Base-by-base conservation (phyloP, 2,329 filamentous ascomycete genomes). In the Aureobasidium musti region DNA sequence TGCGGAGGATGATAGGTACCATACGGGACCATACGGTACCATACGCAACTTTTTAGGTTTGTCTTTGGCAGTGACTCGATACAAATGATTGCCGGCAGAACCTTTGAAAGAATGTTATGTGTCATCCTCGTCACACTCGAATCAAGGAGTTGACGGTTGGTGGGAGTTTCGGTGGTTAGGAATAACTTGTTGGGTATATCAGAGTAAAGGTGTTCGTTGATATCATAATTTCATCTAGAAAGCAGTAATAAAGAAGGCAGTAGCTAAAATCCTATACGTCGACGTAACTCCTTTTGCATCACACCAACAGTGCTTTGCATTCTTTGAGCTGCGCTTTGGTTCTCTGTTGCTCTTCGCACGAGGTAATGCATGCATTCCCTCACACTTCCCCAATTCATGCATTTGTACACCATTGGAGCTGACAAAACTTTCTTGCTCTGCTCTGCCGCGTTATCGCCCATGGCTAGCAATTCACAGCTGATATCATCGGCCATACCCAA, bases 331-430 rank as follows among this genome's bases (percentile, higher is more conserved):
- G 69, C 72, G 41, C 71, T 71, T 47, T 69, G 68, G 33, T 74
- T 74, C 68, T 74, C 73, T 1, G 71, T 68, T 8, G 71, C 68
- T 50, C 73, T 69, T 35, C 73, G 65, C 19, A 72, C 65, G 21
- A 74, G 68, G 50, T 72, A 74, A 37, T 73, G 72, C 69, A 74
- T 71, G 67, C 73, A 74, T 53, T 74, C 73, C 45, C 71, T 70
- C 39, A 73, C 69, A 23, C 67, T 70, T 1, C 73, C 73, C 73
- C 73, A 74, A 41, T 71, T 73, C 66, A 73, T 65, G 50, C 71
- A 74, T 56, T 73, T 72, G 65, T 72, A 73, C 4, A 73, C 70
- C 26, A 67, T 41, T 3, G 72, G 73, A 21, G 70, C 68, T 21
- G 67, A 59, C 26, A 53, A 50, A 3, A 6, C 23, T 2, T 23